Evolutionary conservation across 2,329 filamentous ascomycete species (phyloP).

Genomic region (Penicillium sp.): DNA sequence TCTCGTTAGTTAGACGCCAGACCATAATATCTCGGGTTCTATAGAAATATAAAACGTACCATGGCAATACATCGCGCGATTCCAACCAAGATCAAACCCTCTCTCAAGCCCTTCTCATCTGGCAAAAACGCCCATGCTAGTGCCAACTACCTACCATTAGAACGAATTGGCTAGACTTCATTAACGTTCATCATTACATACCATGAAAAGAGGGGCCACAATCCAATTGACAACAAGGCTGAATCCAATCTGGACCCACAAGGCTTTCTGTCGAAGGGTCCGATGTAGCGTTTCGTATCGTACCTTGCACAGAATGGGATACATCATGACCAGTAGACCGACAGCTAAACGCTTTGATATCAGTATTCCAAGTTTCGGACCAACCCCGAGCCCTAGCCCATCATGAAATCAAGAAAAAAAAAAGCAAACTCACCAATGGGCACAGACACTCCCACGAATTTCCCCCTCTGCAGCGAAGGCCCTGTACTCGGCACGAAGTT

Average conservation of each 20-base stretch:
- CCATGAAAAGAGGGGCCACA: slow-evolving; percentile 80
- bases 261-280: slow-evolving; percentile 59
- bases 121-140: slow-evolving; percentile 56
- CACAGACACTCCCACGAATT: slow-evolving; percentile 70
- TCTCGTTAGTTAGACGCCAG: neutral
- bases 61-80: slow-evolving; percentile 87
- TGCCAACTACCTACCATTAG: slow-evolving; percentile 43
- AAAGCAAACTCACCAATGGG: slow-evolving; percentile 59
- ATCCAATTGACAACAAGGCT: slow-evolving; percentile 83
- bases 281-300: slow-evolving; percentile 73
- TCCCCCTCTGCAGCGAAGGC: slow-evolving; percentile 65
- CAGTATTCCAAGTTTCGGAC: neutral
- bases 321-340: slow-evolving; percentile 91
- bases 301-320: slow-evolving; percentile 87
- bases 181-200: slow-evolving; percentile 34
- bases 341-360: slow-evolving; percentile 57
- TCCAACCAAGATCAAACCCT: slow-evolving; percentile 78
- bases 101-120: slow-evolving; percentile 52
- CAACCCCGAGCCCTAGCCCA: neutral
- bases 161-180: neutral
- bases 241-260: slow-evolving; percentile 81
- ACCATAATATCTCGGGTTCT: slow-evolving; percentile 6
- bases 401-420: slow-evolving; percentile 11
- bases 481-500: slow-evolving; percentile 70
- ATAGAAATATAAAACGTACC: slow-evolving; percentile 51